Evolutionary conservation across 305 asterid genomes (phyloP).

Genomic region (Solanum chacoense): DNA sequence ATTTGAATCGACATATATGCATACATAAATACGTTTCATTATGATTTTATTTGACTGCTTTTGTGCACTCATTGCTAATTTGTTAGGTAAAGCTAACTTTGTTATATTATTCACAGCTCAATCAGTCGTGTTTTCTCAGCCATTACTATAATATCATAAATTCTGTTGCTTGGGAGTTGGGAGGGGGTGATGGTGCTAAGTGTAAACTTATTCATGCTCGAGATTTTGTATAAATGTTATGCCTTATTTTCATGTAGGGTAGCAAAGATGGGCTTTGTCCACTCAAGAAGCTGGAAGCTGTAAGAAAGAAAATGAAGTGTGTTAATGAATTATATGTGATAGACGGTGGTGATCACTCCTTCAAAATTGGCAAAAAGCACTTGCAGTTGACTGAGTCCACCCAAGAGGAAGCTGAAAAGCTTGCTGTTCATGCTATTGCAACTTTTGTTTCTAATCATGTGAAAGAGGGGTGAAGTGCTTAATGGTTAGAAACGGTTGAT

Average conservation of each 20-base stretch:
- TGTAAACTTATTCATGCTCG: neutral
- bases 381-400: slow-evolving; percentile 31
- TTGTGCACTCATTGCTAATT: neutral
- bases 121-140: neutral
- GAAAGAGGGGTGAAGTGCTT: slow-evolving; percentile 6
- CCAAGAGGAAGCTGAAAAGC: slow-evolving; percentile 55
- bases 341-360: slow-evolving; percentile 85
- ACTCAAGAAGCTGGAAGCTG: slow-evolving; percentile 46
- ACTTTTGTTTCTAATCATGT: slow-evolving; percentile 30
- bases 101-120: neutral
- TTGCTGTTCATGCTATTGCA: slow-evolving; percentile 41
- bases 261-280: slow-evolving; percentile 83
- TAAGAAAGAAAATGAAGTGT: slow-evolving; percentile 49
- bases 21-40: neutral
- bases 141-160: neutral
- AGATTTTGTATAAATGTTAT: neutral
- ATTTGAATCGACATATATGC: neutral
- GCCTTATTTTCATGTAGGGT: slow-evolving; percentile 39
- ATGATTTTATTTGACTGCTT: neutral
- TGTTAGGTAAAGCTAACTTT: neutral
- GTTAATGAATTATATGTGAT: slow-evolving; percentile 44
- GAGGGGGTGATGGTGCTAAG: neutral
- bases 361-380: slow-evolving; percentile 62
- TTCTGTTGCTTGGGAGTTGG: neutral
- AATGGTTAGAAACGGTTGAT: neutral